A percentile compares a stretch with the other conserved stretches of the same genome.
Conservation (phyloP, 495 filamentous ascomycete species). For the Parathielavia appendiculata region DNA sequence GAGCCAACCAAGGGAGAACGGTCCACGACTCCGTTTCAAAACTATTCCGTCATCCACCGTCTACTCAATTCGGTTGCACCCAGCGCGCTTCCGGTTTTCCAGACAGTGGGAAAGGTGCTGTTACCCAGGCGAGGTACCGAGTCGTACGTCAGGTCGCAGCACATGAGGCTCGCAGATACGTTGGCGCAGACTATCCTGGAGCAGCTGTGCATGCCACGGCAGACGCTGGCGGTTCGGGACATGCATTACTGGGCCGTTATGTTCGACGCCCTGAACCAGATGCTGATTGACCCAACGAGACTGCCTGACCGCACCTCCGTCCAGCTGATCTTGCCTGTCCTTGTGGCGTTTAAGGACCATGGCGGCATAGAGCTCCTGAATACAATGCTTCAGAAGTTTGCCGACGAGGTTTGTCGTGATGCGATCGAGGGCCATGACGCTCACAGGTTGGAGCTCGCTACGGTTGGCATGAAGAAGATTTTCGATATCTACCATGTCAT, state of each 20-base stretch:
- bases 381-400: constrained; percentile 66
- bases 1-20: constrained; percentile 35
- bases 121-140: constrained; percentile 67
- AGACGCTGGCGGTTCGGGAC: constrained; percentile 35
- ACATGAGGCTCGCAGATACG: constrained; percentile 66
- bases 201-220: constrained; percentile 45
- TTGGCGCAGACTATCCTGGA: constrained; percentile 66
- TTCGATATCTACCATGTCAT: constrained; percentile 74
- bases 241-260: constrained; percentile 79
- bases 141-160: constrained; percentile 57
- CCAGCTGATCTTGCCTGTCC: constrained; percentile 70
- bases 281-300: constrained; percentile 61
- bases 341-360: constrained; percentile 78
- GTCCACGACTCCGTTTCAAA: constrained; percentile 56
- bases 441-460: constrained; percentile 37
- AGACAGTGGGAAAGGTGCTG: constrained; percentile 71
- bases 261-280: constrained; percentile 66
- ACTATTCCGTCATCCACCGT: constrained; percentile 68
- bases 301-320: constrained; percentile 53
- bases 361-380: constrained; percentile 71
- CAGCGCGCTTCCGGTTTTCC: constrained; percentile 70
- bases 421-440: constrained; percentile 31
- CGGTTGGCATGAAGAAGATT: constrained; percentile 70
- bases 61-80: constrained; percentile 69
- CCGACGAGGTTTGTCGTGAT: constrained; percentile 53